Evolutionary conservation across 352 stramenopile species (phyloP).

Genomic region (Saprolegnia diclina): DNA sequence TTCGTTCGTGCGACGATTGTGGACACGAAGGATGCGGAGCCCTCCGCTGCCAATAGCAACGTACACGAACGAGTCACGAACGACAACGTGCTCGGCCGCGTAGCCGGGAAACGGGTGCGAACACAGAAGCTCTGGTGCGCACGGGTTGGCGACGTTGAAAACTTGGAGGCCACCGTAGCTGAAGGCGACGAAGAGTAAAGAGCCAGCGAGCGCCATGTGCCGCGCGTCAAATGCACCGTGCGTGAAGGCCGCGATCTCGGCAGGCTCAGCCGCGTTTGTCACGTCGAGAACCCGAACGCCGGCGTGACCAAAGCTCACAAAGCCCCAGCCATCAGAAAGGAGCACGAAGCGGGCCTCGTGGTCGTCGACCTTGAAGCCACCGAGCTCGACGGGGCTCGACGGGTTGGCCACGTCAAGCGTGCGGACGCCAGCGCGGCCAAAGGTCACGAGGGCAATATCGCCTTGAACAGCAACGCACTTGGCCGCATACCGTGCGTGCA

Average conservation of each 20-base stretch:
- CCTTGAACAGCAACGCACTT: conserved; percentile 26
- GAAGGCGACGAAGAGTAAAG: conserved; percentile 23
- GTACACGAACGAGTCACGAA: conserved; percentile 10
- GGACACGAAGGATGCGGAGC: conserved; percentile 13
- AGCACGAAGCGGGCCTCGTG: conserved; percentile 24
- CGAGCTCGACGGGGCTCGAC: conserved; percentile 24
- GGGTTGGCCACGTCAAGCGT: conserved; percentile 22
- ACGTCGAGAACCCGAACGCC: conserved; percentile 24
- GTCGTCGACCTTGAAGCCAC: conserved; percentile 24
- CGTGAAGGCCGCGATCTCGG: conserved; percentile 17
- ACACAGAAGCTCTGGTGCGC: not conserved
- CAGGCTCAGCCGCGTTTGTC: conserved; percentile 14
- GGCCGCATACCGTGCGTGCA: conserved; percentile 17
- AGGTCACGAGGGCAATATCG: conserved; percentile 26
- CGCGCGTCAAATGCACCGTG: conserved; percentile 20
- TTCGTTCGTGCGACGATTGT: not conserved
- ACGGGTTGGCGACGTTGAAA: conserved; percentile 25
- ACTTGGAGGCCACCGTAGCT: conserved; percentile 25
- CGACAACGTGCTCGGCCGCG: conserved; percentile 7
- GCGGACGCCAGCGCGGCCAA: conserved; percentile 23
- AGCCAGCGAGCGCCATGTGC: conserved; percentile 19
- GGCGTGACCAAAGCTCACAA: conserved; percentile 24
- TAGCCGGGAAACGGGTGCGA: conserved; percentile 13
- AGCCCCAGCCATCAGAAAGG: conserved; percentile 23
- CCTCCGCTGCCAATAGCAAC: conserved; percentile 13